phyloP scores from a whole-genome alignment of 805 yeast species.

The Wickerhamomyces pijperi region DNA sequence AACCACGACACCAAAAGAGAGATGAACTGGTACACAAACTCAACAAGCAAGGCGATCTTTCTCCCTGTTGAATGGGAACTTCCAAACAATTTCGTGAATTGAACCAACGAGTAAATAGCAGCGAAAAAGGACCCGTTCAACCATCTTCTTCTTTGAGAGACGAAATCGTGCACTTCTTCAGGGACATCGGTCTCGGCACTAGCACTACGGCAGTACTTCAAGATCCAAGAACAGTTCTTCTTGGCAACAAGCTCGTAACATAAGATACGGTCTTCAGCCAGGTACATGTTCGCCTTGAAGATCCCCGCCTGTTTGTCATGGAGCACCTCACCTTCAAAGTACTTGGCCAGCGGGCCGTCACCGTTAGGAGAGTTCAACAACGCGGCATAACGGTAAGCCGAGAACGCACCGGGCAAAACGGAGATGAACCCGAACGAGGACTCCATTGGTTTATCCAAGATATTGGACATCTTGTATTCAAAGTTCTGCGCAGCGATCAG shows the following conservation, averaged over 20 bases:
- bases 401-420: constrained; percentile 93
- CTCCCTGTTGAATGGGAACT: constrained; percentile 64
- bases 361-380: constrained; percentile 58
- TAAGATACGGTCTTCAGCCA: constrained; percentile 91
- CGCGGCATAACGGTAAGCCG: constrained; percentile 85
- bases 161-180: constrained; percentile 72
- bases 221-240: constrained; percentile 56
- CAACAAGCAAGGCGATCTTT: constrained; percentile 62
- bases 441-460: constrained; percentile 92
- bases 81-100: constrained; percentile 65
- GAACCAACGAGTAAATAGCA: constrained; percentile 75
- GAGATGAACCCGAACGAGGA: constrained; percentile 89
- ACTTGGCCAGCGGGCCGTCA: constrained; percentile 76
- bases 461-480: constrained; percentile 92
- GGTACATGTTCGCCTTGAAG: constrained; percentile 90
- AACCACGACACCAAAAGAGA: constrained; percentile 84
- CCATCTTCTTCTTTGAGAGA: constrained; percentile 93
- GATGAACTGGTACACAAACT: constrained; percentile 68
- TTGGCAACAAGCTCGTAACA: constrained; percentile 96
- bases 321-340: constrained; percentile 85
- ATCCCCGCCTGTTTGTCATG: constrained; percentile 60
- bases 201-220: constrained; percentile 79
- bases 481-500: constrained; percentile 93
- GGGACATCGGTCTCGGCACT: constrained; percentile 96
- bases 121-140: constrained; percentile 95